Evolutionary conservation across 2,329 filamentous ascomycete species (phyloP).

Genomic region (Aphanocladium album): DNA sequence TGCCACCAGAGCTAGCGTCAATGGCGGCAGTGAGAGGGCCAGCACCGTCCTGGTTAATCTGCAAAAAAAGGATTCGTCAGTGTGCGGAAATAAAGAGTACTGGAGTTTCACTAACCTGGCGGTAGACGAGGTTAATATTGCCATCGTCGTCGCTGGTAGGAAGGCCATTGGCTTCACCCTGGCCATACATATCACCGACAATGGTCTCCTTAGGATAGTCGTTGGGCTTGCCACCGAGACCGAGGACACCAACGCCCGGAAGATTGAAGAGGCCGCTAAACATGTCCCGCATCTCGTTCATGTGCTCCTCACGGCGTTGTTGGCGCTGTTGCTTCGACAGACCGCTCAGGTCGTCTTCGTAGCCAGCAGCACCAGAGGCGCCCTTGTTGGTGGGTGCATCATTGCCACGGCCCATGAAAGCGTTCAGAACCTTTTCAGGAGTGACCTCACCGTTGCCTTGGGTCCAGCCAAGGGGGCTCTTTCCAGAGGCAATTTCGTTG

Average conservation of each 20-base stretch:
- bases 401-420: slow-evolving; percentile 47
- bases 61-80: slow-evolving; percentile 21
- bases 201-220: slow-evolving; percentile 39
- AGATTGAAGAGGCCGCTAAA: slow-evolving; percentile 18
- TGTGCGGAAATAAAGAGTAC: too few species aligned
- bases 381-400: slow-evolving; percentile 27
- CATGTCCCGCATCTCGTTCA: slow-evolving; percentile 3
- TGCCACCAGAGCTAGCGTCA: slow-evolving; percentile 55
- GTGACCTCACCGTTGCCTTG: slow-evolving; percentile 48
- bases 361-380: slow-evolving; percentile 30
- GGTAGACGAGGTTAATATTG: slow-evolving; percentile 58
- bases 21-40: slow-evolving; percentile 53
- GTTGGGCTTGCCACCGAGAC: slow-evolving; percentile 35
- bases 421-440: slow-evolving; percentile 46
- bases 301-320: slow-evolving; percentile 13
- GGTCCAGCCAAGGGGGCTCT: slow-evolving; percentile 55
- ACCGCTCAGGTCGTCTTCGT: slow-evolving; percentile 30
- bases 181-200: slow-evolving; percentile 50
- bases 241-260: slow-evolving; percentile 11
- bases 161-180: slow-evolving; percentile 48
- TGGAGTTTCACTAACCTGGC: slow-evolving; percentile 29
- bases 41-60: slow-evolving; percentile 63
- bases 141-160: slow-evolving; percentile 59
- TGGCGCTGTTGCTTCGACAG: neutral
- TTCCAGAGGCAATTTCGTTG: slow-evolving; percentile 46